Evolutionary conservation across 1,284 basidiomycete genomes (phyloP).

Genomic region (Marasmius sp.): DNA sequence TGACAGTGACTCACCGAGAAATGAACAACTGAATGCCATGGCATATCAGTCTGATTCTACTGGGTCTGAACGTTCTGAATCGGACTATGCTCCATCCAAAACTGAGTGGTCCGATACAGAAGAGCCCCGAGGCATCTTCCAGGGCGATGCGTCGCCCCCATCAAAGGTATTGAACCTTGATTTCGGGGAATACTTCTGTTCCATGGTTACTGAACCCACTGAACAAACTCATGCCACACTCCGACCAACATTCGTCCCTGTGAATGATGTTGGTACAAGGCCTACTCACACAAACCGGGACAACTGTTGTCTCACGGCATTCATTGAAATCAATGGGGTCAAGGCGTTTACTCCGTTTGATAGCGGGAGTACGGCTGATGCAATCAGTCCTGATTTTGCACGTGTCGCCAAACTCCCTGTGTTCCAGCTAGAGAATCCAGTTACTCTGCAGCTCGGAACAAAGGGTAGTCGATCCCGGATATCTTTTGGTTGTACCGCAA

Average conservation of each 20-base stretch:
- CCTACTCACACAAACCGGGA: not conserved
- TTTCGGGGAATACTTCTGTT: not conserved
- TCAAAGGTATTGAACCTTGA: not conserved
- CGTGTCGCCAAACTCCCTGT: conserved; percentile 1
- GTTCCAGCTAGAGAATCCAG: conserved; percentile 20
- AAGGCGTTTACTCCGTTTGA: conserved; percentile 21
- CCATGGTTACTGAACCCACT: not conserved
- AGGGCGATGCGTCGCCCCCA: not conserved
- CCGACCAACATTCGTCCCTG: not conserved
- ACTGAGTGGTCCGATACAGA: not conserved
- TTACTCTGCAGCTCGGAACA: conserved; percentile 22
- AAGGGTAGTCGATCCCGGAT: conserved; percentile 23
- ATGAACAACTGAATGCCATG: not conserved
- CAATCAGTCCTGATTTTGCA: conserved; percentile 20
- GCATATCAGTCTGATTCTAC: not conserved
- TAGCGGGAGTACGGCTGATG: conserved; percentile 22
- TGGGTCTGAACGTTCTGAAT: not conserved
- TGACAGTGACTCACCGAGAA: not conserved
- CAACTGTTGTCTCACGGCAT: conserved; percentile 9
- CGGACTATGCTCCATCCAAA: not conserved
- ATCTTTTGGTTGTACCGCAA: conserved; percentile 16
- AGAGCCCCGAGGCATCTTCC: not conserved
- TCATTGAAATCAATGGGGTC: conserved; percentile 17
- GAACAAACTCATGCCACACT: not conserved
- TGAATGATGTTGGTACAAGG: not conserved